Percentiles rank a stretch among this genome's conserved stretches.
Evolutionary conservation across 148 eudicot genomes (phyloP).

Genomic region (Suaeda aralocaspica): DNA sequence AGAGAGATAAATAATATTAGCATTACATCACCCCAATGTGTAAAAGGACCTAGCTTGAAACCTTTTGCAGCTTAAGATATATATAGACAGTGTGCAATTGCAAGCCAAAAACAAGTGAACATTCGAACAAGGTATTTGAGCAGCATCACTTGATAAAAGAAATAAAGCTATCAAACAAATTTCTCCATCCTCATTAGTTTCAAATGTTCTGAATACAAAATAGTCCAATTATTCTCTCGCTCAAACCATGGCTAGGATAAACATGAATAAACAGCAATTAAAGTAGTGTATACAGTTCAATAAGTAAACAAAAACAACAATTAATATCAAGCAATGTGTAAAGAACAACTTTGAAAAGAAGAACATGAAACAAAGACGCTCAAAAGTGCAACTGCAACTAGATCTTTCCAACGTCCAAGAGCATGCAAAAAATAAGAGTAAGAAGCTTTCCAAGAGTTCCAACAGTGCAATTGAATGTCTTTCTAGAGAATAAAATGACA

Average conservation of each 20-base stretch:
- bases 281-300: background rate
- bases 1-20: constrained; percentile 10
- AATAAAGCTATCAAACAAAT: background rate
- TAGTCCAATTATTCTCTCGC: too few species aligned
- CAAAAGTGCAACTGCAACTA: background rate
- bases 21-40: background rate
- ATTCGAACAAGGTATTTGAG: background rate
- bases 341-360: background rate
- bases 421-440: constrained; percentile 1
- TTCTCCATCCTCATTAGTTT: background rate
- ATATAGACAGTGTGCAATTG: background rate
- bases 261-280: too few species aligned
- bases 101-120: background rate
- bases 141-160: background rate
- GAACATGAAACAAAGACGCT: background rate
- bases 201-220: background rate
- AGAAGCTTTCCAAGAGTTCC: background rate
- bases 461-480: background rate
- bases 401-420: background rate
- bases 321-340: background rate
- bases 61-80: background rate
- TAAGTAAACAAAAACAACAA: background rate
- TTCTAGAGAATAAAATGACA: background rate
- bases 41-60: background rate
- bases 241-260: too few species aligned